Evolutionary conservation across 164 flowering plant species (phyloP).

Genomic region (Aristolochia californica): DNA sequence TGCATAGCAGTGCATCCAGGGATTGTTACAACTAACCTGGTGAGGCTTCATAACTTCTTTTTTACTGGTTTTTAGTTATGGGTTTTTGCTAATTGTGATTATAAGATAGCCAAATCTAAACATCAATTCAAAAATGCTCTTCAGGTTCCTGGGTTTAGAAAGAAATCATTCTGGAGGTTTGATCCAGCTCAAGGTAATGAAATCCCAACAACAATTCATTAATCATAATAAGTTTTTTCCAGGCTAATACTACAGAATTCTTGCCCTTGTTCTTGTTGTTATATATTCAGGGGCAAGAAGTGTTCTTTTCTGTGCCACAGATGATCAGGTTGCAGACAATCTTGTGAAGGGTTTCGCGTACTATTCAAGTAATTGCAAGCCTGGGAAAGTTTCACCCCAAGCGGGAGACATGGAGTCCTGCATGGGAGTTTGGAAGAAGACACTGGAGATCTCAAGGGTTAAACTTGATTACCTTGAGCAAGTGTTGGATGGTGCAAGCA

Average conservation of each 20-base stretch:
- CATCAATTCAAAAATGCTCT: not conserved
- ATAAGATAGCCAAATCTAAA: no score
- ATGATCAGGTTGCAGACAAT: not conserved
- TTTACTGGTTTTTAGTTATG: not conserved
- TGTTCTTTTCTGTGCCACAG: constrained; percentile 17
- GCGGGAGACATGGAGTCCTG: constrained; percentile 13
- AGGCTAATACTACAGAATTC: not conserved
- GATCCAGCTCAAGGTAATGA: constrained; percentile 13
- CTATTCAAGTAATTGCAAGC: constrained; percentile 20
- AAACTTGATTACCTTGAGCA: constrained; percentile 4
- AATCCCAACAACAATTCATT: not conserved
- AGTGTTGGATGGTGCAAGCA: not conserved
- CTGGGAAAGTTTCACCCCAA: constrained; percentile 12
- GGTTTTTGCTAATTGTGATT: no score
- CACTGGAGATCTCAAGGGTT: constrained; percentile 12
- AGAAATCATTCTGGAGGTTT: constrained; percentile 12
- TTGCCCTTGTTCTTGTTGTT: not conserved
- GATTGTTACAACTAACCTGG: constrained; percentile 19
- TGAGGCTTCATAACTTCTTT: not conserved
- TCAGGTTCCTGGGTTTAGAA: constrained; percentile 8
- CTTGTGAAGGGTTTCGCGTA: constrained; percentile 19
- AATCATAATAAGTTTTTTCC: not conserved
- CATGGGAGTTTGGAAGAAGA: constrained; percentile 15
- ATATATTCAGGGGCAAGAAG: constrained; percentile 16
- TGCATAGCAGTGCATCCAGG: constrained; percentile 27